These are phyloP conservation scores for Chenopodium suecicum DNA, from an alignment of 148 eudicot species.

Conservation along the genomic window DNA sequence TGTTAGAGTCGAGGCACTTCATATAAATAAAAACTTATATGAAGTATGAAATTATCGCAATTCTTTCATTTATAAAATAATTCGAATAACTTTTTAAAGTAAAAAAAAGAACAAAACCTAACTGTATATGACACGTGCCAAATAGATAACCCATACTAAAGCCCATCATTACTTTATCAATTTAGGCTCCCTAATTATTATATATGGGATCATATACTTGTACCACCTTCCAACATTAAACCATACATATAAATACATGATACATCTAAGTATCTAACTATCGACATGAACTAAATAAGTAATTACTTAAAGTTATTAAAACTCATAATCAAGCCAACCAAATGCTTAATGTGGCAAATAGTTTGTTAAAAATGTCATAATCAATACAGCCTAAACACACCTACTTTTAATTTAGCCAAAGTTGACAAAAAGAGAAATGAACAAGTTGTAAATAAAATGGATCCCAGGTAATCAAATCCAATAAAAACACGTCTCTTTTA, in stretches of 20 bases:
- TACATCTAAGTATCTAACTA: too few relatives aligned
- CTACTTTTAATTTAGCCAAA: neutral
- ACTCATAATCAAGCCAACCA: neutral
- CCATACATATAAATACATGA: neutral
- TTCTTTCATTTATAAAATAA: too few relatives aligned
- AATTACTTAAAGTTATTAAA: neutral
- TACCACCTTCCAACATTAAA: neutral
- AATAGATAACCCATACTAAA: neutral
- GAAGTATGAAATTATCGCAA: too few relatives aligned
- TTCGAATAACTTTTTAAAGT: too few relatives aligned
- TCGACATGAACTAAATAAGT: neutral
- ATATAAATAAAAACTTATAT: too few relatives aligned
- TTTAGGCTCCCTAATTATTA: neutral
- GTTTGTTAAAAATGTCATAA: constrained; percentile 1
- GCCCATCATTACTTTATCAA: too few relatives aligned
- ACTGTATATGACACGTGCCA: too few relatives aligned
- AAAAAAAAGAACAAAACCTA: too few relatives aligned
- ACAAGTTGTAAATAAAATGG: neutral
- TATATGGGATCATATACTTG: neutral
- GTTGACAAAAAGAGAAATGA: neutral
- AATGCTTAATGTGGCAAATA: neutral
- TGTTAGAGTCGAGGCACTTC: too few relatives aligned
- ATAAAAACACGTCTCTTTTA: constrained; percentile 5
- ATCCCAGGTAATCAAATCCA: constrained; percentile 5
- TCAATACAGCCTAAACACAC: constrained; percentile 9